Base-by-base conservation (phyloP, 2,329 filamentous ascomycete genomes). In the Dactylellina haptotyla region DNA sequence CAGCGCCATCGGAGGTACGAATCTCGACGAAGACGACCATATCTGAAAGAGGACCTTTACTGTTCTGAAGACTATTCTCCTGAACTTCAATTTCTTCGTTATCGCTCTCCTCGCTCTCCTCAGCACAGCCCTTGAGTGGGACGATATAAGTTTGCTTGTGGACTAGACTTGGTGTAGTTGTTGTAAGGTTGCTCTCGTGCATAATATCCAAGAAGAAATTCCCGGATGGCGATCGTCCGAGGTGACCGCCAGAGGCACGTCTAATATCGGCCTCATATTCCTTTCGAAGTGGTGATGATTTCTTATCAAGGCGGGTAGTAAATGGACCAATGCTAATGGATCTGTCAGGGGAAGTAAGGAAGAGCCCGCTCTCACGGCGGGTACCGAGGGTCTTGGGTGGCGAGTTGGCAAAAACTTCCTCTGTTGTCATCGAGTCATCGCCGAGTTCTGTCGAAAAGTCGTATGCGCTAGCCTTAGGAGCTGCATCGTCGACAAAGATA, bases 121-220 rank as follows among this genome's bases (percentile, higher is more conserved):
- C 66, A 41, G 48, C 51, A 16, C 57, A 62, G 1, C 58, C 67
- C 16, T 72, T 72, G 26, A 72, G 37, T 6, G 67, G 67, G 1
- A 72, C 59, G 4, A 65, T 72, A 5, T 59, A 20, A 5, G 67
- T 72, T n/a, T 59, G 46, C 12, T 58, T 58, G 8, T 39, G 53
- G 1, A 65, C 59, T 6, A 65, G 26, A 8, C 48, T 56, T 8
- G 67, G 59, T 1, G 66, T 66, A 18, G 41, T 39, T 6, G 25
- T n/a, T 16, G 37, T 45, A n/a, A 59, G 37, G n/a, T 59, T 56
- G 12, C 65, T 54, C n/a, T 53, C 28, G 14, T 37, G 45, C 67
- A 72, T 72, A 3, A 59, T 59, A 50, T 72, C 59, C 3, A 72
- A 34, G 26, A 72, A 72, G 37, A 72, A 64, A 37, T 65, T 72